Evolutionary conservation across 106 monocot species (phyloP), one percentile per base, ranked within the genome.

Genomic region (Apostasia shenzhenica): DNA sequence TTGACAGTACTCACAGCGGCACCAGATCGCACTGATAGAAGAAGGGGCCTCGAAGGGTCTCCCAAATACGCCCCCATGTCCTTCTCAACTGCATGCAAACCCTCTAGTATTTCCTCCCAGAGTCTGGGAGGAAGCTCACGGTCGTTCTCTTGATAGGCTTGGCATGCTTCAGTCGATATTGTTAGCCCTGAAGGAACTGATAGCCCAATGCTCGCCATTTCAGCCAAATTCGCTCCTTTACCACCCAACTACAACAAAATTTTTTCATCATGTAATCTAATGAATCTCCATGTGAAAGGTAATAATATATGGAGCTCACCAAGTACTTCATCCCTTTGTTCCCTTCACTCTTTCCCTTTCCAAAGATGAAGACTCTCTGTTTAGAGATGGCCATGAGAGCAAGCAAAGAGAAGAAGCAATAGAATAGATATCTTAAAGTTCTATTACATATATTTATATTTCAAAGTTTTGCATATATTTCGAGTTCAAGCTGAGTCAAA

Each of bases 131-230:
- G 89, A 14, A 95, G 83, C 70, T 77, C n/a, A 5, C 54, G 48
- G 8, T 78, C 89, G n/a, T 67, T 80, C 69, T 78, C 78, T 64
- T 88, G 89, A 68, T 89, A 95, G 67, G 92, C 84, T 46, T 79
- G 66, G 75, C 95, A 95, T 5, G 88, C 91, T 77, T 95, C 95
- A 6, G 95, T 92, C 48, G 91, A 92, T 44, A 95, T 81, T 1
- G 95, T 95, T 13, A 92, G 75, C 50, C 91, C 91, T 65, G 95
- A 88, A 55, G 95, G 95, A 45, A 95, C 92, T 14, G 95, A 95
- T 43, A 95, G 76, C 43, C 95, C 95, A 37, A 95, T 95, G 77
- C 88, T 92, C 45, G 95, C 82, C 91, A 95, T 95, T 73, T 95
- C 95, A 49, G 95, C 95, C 80, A 95, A 50, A 76, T 95, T 95